A percentile compares a stretch with the other conserved stretches of the same genome.
Conservation (phyloP, 2,329 filamentous ascomycete species). For the Dactylellina haptotyla region DNA sequence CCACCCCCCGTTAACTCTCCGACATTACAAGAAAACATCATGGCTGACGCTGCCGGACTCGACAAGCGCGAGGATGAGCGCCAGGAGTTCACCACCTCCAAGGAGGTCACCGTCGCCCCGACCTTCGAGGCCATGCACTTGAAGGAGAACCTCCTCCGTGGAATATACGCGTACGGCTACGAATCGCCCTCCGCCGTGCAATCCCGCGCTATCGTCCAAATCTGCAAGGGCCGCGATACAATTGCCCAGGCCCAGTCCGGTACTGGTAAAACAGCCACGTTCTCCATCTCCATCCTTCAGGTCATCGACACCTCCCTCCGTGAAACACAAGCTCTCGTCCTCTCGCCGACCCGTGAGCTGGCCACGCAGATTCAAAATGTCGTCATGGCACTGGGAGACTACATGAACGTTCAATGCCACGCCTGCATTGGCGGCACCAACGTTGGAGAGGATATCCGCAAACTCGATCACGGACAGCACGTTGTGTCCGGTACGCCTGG, state of each 20-base stretch:
- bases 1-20: no score
- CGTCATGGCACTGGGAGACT: conserved; percentile 99
- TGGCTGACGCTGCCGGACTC: conserved; percentile 85
- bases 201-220: conserved; percentile 96
- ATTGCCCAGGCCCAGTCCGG: conserved; percentile 98
- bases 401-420: conserved; percentile 99
- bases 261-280: conserved; percentile 95
- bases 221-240: conserved; percentile 98
- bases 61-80: conserved; percentile 94
- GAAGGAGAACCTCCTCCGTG: conserved; percentile 94
- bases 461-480: conserved; percentile 96
- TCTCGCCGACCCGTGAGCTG: conserved; percentile 94
- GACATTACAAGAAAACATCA: conserved; percentile 61
- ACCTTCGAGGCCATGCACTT: conserved; percentile 96
- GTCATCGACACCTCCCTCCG: conserved; percentile 93
- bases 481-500: conserved; percentile 98
- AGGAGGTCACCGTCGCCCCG: conserved; percentile 93
- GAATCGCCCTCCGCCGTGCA: conserved; percentile 98
- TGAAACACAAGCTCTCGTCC: conserved; percentile 91
- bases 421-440: conserved; percentile 98
- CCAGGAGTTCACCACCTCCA: conserved; percentile 98
- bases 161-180: conserved; percentile 98
- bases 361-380: conserved; percentile 99
- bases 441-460: conserved; percentile 95
- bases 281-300: conserved; percentile 95